Base-by-base conservation (phyloP, 768 basidiomycete genomes). In the Mycena maculata region DNA sequence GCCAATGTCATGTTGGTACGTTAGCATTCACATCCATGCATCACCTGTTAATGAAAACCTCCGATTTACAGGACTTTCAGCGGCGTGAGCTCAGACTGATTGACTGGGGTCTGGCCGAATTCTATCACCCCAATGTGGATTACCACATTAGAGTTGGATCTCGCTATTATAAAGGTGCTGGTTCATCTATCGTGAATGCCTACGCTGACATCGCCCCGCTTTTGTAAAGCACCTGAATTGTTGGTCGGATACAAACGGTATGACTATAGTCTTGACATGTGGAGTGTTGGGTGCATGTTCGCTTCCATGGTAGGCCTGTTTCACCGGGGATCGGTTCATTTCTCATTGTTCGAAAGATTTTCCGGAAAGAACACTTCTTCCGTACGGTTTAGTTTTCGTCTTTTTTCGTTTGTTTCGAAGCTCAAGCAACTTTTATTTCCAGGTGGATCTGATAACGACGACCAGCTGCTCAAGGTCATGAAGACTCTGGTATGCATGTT, bases 101-200 rank as follows among this genome's bases (percentile, higher is more conserved):
- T 67, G 91, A 92, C 77, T 92, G 91, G 91, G 91, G 91, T 36
- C 76, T 92, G 60, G 91, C 90, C 38, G 91, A 92, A 74, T 92
- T 92, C 76, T 92, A 92, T 75, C 89, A 91, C 71, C 87, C 90
- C 2, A 84, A 84, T 50, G 88, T 86, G 49, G 85, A 90, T 38
- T 91, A 91, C 78, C 90, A 92, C 73, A 89, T 91, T 65, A 84
- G 90, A 36, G 91, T 92, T 18, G 90, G 90, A 22, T 87, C 62
- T 36, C 62, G 47, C 22, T 63, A 48, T 23, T 58, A 71, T 91
- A 52, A 49, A 28, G 48, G 23, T 22, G 18, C 23, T 45, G 18
- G 2, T 45, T 45, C 23, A 38, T 38, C 36, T 8, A 38, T 20
- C 8, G 18, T 9, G 16, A n/a, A n/a, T n/a, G n/a, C n/a, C n/a